Percentiles rank a stretch among this genome's conserved stretches.
These are phyloP conservation scores for Ophiostoma tasmaniense DNA, from an alignment of 2,329 filamentous ascomycete species.

Conservation along the genomic window DNA sequence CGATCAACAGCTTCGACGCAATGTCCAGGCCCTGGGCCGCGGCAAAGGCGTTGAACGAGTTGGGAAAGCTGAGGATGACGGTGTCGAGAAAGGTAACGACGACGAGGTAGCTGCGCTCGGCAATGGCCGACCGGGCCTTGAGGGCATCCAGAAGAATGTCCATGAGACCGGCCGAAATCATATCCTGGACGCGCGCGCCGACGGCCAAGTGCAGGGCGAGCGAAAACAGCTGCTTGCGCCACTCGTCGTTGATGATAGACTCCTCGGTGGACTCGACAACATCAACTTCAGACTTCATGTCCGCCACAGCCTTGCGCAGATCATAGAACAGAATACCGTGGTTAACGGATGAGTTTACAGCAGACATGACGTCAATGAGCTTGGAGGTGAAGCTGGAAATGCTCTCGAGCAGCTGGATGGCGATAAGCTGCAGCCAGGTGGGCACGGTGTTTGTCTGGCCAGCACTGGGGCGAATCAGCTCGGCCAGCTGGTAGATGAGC, in stretches of 20 bases:
- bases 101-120: constrained; percentile 74
- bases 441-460: constrained; percentile 50
- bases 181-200: constrained; percentile 65
- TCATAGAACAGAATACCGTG: constrained; percentile 92
- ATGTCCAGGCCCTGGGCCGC: constrained; percentile 76
- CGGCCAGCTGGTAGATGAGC: constrained; percentile 82
- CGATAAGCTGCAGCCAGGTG: constrained; percentile 70
- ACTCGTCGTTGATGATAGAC: constrained; percentile 67
- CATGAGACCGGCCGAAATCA: constrained; percentile 82
- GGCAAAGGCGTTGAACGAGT: constrained; percentile 76
- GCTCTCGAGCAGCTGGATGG: constrained; percentile 75
- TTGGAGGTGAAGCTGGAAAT: constrained; percentile 70
- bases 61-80: constrained; percentile 75
- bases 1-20: constrained; percentile 79
- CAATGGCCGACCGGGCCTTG: constrained; percentile 69
- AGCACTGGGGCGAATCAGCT: constrained; percentile 76
- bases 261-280: constrained; percentile 49
- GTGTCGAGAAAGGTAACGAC: constrained; percentile 82
- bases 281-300: constrained; percentile 54
- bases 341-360: constrained; percentile 92
- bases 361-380: constrained; percentile 72
- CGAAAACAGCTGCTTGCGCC: constrained; percentile 85
- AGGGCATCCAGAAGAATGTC: constrained; percentile 85
- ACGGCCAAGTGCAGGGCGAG: constrained; percentile 73
- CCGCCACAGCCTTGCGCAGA: constrained; percentile 79